Percentiles rank a stretch among this genome's conserved stretches.
Conservation (phyloP, 2,329 filamentous ascomycete species). For the Xylaria sp. region DNA sequence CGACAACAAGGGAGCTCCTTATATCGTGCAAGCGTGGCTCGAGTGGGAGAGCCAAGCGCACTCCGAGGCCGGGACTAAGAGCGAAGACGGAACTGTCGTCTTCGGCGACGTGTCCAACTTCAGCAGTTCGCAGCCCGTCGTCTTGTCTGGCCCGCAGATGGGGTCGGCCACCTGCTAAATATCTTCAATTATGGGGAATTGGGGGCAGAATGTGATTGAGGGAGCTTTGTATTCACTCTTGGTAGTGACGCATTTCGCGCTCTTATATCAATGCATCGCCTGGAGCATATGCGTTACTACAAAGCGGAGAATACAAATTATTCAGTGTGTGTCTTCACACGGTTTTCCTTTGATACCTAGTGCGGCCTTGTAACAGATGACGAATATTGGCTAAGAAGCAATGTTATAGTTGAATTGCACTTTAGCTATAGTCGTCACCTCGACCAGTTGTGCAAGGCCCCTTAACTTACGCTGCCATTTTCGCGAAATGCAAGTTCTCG, state of each 20-base stretch:
- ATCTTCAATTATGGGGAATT: background rate
- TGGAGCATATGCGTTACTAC: background rate
- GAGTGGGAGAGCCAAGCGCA: slow-evolving; percentile 47
- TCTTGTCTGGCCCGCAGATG: slow-evolving; percentile 35
- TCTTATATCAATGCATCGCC: background rate
- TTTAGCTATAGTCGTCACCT: background rate
- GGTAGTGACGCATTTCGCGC: background rate
- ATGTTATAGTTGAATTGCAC: background rate
- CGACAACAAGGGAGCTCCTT: slow-evolving; percentile 42
- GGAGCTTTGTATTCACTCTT: background rate
- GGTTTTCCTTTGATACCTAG: background rate
- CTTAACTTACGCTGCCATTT: background rate
- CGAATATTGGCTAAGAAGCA: background rate
- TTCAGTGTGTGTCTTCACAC: background rate
- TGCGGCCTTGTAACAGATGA: too few relatives aligned
- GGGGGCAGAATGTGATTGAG: too few relatives aligned
- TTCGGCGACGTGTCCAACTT: slow-evolving; percentile 52
- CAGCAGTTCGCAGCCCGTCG: slow-evolving; percentile 40
- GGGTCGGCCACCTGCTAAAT: slow-evolving; percentile 21
- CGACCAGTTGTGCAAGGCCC: background rate
- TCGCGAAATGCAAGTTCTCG: background rate
- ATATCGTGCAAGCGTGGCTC: slow-evolving; percentile 47
- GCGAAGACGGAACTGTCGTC: slow-evolving; percentile 37
- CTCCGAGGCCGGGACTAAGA: slow-evolving; percentile 39
- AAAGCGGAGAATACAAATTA: background rate